Percentiles rank a stretch among this genome's conserved stretches.
Evolutionary conservation across 345 rosid species (phyloP).

Genomic region (Gynandropsis gynandra): DNA sequence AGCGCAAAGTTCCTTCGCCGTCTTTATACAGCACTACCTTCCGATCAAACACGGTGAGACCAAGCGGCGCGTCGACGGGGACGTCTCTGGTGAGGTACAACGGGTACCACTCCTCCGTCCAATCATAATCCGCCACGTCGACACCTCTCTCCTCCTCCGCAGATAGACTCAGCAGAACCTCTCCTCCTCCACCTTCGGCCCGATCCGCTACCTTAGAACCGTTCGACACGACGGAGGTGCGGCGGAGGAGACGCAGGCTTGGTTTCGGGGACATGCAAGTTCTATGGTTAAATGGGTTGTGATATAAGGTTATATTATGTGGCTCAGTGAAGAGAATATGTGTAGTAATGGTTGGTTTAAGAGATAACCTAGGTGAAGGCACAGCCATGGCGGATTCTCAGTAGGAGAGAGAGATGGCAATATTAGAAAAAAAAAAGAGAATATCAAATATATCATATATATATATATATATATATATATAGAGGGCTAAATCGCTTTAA

Average conservation of each 20-base stretch:
- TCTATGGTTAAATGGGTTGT: slow-evolving; percentile 15
- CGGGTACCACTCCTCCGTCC: no score
- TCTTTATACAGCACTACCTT: slow-evolving; percentile 77
- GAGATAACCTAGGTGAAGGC: slow-evolving; percentile 21
- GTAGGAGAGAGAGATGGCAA: no score
- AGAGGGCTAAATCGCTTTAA: no score
- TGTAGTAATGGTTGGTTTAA: slow-evolving; percentile 20
- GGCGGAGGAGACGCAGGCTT: slow-evolving; percentile 23
- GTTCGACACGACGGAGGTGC: slow-evolving; percentile 8
- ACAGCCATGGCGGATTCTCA: slow-evolving; percentile 20
- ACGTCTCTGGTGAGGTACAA: slow-evolving; percentile 32
- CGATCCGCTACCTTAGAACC: slow-evolving; percentile 8
- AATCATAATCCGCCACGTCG: neutral
- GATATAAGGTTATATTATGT: slow-evolving; percentile 1
- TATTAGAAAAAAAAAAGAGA: no score
- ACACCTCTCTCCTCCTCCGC: slow-evolving; percentile 10
- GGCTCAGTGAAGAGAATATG: slow-evolving; percentile 16
- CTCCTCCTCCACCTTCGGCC: slow-evolving; percentile 25
- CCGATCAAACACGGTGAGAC: slow-evolving; percentile 73
- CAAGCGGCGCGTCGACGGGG: slow-evolving; percentile 87
- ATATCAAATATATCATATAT: no score
- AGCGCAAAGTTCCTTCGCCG: slow-evolving; percentile 51
- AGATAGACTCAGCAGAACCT: slow-evolving; percentile 29
- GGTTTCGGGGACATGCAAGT: slow-evolving; percentile 12
- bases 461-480: no score